Conservation (phyloP, 225 moss, liverwort and hornwort genomes). For the Pseudisothecium myosuroides region DNA sequence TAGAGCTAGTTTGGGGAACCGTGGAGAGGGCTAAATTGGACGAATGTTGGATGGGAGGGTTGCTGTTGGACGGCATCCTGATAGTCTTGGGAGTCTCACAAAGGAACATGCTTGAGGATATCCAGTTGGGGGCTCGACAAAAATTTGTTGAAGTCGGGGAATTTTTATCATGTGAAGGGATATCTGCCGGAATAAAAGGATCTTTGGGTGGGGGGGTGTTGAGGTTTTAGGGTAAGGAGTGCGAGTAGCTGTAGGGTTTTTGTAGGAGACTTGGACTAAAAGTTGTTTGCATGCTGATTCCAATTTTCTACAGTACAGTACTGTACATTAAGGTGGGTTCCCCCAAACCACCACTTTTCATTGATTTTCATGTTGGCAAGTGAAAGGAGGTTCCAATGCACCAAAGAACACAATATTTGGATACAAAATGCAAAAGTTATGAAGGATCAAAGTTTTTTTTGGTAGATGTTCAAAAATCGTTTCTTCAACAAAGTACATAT, state of each 20-base stretch:
- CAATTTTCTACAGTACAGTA: not conserved
- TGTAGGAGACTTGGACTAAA: not conserved
- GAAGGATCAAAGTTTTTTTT: not conserved
- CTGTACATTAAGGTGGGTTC: not conserved
- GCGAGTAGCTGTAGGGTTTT: not conserved
- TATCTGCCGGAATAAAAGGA: conserved; percentile 21
- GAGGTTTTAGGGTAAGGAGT: too few relatives aligned
- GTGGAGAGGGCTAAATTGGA: not conserved
- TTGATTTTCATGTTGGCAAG: not conserved
- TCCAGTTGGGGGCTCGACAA: not conserved
- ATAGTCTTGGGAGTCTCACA: not conserved
- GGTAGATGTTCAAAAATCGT: not conserved
- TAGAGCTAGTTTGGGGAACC: not conserved
- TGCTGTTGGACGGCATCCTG: not conserved
- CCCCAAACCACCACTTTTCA: not conserved
- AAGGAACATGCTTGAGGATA: conserved; percentile 31
- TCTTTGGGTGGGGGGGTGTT: not conserved
- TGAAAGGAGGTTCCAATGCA: accelerated
- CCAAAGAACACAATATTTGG: accelerated
- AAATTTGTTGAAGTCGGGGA: not conserved
- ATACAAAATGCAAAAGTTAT: not conserved
- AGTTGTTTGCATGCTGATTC: not conserved
- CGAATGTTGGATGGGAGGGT: not conserved
- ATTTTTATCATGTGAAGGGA: not conserved
- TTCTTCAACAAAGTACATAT: too few relatives aligned